A percentile compares a stretch with the other conserved stretches of the same genome.
These are phyloP conservation scores for Athelia sp. DNA, from an alignment of 1,284 basidiomycete species.

Conservation along the genomic window DNA sequence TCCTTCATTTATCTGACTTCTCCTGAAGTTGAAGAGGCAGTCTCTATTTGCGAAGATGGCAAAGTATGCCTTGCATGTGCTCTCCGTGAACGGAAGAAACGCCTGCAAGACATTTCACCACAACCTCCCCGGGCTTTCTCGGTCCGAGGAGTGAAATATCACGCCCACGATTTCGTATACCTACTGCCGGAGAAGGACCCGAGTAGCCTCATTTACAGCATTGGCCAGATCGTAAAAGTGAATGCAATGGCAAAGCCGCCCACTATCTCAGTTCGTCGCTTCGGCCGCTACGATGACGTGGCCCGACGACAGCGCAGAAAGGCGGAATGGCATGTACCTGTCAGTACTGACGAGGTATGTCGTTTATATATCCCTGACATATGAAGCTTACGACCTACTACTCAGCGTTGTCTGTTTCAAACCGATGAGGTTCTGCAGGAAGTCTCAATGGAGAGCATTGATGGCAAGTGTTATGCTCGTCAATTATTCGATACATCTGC, in stretches of 20 bases:
- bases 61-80: slow-evolving; percentile 47
- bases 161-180: slow-evolving; percentile 57
- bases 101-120: slow-evolving; percentile 15
- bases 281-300: slow-evolving; percentile 39
- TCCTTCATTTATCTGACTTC: slow-evolving; percentile 37
- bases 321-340: slow-evolving; percentile 6
- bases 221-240: slow-evolving; percentile 51
- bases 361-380: no score
- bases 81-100: slow-evolving; percentile 19
- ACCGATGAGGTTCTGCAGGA: slow-evolving; percentile 19
- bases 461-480: slow-evolving; percentile 42
- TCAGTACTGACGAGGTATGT: slow-evolving; percentile 26
- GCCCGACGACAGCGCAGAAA: slow-evolving; percentile 13
- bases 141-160: slow-evolving; percentile 40
- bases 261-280: slow-evolving; percentile 32
- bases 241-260: slow-evolving; percentile 16
- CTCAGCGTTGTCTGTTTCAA: slow-evolving; percentile 42
- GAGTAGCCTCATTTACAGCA: slow-evolving; percentile 29
- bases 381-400: background rate
- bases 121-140: slow-evolving; percentile 27
- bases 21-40: slow-evolving; percentile 22
- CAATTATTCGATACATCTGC: slow-evolving; percentile 21
- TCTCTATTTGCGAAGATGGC: slow-evolving; percentile 24
- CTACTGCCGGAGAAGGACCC: slow-evolving; percentile 20
- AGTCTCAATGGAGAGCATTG: slow-evolving; percentile 33